Evolutionary conservation across 1,139 yeast genomes (phyloP).

Genomic region (Pichia inconspicua): DNA sequence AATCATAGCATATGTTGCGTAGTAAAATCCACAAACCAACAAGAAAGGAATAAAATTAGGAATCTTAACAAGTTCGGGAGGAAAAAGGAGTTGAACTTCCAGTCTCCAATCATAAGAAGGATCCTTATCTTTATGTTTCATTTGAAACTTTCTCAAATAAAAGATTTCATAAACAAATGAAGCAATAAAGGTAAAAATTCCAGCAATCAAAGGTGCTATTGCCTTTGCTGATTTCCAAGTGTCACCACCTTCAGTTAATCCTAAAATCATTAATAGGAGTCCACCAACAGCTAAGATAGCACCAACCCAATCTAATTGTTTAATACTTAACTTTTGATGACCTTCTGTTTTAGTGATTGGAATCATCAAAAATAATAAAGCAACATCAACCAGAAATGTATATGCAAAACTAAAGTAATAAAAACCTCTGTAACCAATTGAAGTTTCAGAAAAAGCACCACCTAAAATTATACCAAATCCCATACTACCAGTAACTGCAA

Average conservation of each 20-base stretch:
- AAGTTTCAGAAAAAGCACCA: conserved; percentile 30
- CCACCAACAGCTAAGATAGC: conserved; percentile 26
- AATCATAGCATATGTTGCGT: conserved; percentile 9
- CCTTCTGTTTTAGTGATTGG: conserved; percentile 22
- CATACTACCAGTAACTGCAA: conserved; percentile 23
- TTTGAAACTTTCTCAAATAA: conserved; percentile 15
- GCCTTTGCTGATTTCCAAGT: conserved; percentile 29
- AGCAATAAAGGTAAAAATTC: conserved; percentile 20
- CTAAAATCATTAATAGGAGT: conserved; percentile 27
- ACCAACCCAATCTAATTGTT: conserved; percentile 27
- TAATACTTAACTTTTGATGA: conserved; percentile 15
- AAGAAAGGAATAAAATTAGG: conserved; percentile 17
- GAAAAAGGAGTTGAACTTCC: conserved; percentile 18
- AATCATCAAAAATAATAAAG: conserved; percentile 19
- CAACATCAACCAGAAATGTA: conserved; percentile 11
- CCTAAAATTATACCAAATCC: conserved; percentile 31
- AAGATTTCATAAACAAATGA: conserved; percentile 17
- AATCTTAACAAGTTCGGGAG: conserved; percentile 16
- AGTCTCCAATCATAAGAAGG: conserved; percentile 13
- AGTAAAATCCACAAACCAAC: conserved; percentile 9
- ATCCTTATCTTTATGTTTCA: conserved; percentile 4
- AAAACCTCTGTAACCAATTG: conserved; percentile 28
- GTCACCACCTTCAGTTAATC: conserved; percentile 31
- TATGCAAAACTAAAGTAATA: conserved; percentile 28
- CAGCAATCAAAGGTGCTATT: conserved; percentile 26